phyloP scores from a whole-genome alignment of 495 filamentous ascomycete species.

The Trichoderma asperelloides region DNA sequence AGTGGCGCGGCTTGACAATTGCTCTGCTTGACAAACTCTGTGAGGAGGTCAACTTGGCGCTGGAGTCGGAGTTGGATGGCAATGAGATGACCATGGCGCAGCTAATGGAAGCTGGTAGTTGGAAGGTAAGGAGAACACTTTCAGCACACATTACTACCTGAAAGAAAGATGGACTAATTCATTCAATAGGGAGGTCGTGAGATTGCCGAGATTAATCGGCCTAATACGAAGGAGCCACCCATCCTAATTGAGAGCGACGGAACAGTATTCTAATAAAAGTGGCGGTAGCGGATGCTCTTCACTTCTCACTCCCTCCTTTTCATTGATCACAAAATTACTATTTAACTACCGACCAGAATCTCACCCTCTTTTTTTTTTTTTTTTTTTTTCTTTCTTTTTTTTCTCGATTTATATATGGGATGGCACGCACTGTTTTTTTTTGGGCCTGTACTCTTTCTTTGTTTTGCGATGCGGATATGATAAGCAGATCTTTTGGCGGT shows the following conservation, averaged over 20 bases:
- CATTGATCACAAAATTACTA: neutral
- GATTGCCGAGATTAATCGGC: constrained; percentile 88
- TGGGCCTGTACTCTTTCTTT: neutral
- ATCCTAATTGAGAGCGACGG: constrained; percentile 96
- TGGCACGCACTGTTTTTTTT: neutral
- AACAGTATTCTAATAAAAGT: constrained; percentile 66
- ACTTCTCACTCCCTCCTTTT: neutral
- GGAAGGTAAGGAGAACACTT: constrained; percentile 60
- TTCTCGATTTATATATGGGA: neutral
- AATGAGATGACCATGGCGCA: constrained; percentile 61
- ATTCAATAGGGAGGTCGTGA: constrained; percentile 75
- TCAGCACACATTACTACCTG: neutral
- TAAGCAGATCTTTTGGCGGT: neutral
- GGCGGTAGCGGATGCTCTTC: neutral
- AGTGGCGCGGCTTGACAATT: constrained; percentile 77
- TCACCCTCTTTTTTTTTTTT: neutral
- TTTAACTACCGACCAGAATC: neutral
- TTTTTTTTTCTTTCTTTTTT: neutral
- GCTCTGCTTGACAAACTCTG: constrained; percentile 74
- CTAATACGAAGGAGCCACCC: constrained; percentile 93
- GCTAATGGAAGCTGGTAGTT: constrained; percentile 81
- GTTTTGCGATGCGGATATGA: neutral
- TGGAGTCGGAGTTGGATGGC: constrained; percentile 42
- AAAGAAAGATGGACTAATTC: constrained; percentile 21
- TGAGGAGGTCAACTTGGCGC: constrained; percentile 56